Percentiles rank a stretch among this genome's conserved stretches.
These are phyloP conservation scores for Tripidium arundinaceum DNA, from an alignment of 202 grass and related monocot species.

Conservation along the genomic window DNA sequence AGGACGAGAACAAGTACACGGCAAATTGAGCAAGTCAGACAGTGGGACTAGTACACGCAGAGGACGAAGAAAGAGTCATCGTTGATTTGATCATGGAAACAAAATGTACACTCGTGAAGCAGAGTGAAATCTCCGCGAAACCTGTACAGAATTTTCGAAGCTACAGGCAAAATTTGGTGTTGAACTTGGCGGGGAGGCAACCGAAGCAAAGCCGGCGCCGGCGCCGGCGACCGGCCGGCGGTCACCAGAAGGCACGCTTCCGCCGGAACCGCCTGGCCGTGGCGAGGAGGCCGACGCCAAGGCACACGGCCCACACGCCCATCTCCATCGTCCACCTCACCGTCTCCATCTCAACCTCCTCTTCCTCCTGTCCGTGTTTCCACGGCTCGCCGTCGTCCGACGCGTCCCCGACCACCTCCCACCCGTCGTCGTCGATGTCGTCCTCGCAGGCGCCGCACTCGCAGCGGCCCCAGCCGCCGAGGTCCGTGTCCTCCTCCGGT, in stretches of 20 bases:
- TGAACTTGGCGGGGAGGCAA: background rate
- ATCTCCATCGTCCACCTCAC: constrained; percentile 62
- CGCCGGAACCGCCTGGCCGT: constrained; percentile 26
- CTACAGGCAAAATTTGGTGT: background rate
- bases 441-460: constrained; percentile 17
- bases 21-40: background rate
- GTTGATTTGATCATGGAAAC: background rate
- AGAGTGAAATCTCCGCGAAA: background rate
- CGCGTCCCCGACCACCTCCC: constrained; percentile 29
- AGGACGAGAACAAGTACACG: background rate
- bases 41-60: background rate
- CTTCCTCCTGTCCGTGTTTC: background rate
- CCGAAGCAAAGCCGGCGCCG: background rate
- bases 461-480: constrained; percentile 31
- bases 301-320: constrained; percentile 63
- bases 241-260: constrained; percentile 35
- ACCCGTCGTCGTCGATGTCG: background rate
- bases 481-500: constrained; percentile 44
- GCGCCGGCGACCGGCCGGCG: background rate
- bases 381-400: background rate
- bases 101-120: background rate
- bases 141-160: background rate
- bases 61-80: background rate
- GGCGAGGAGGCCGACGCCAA: constrained; percentile 53
- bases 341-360: constrained; percentile 25